phyloP scores from a whole-genome alignment of 495 filamentous ascomycete species.

The Penicillium daleae region DNA sequence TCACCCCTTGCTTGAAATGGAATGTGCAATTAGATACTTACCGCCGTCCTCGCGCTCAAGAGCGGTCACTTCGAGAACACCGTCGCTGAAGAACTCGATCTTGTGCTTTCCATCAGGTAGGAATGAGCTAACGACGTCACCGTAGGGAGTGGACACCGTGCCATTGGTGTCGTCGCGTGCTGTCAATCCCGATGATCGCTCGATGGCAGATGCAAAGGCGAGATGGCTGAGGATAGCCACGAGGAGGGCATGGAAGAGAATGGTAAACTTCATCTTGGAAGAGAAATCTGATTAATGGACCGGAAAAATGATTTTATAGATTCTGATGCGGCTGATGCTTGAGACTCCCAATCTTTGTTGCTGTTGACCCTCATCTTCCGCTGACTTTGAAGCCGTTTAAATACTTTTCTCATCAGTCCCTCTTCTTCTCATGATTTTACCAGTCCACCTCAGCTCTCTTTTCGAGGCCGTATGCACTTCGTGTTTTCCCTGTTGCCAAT shows the following conservation, averaged over 20 bases:
- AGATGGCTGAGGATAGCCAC: background rate
- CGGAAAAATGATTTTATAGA: background rate
- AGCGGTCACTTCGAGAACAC: conserved; percentile 1
- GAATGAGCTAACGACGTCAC: background rate
- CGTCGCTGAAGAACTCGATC: conserved; percentile 1
- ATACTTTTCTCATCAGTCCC: background rate
- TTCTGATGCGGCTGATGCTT: background rate
- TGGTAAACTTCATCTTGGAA: background rate
- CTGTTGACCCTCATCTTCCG: background rate
- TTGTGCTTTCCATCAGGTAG: conserved; percentile 1
- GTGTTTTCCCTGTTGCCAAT: conserved; percentile 2
- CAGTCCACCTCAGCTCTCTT: background rate
- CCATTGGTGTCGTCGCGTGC: background rate
- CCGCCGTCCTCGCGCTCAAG: background rate
- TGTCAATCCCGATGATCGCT: background rate
- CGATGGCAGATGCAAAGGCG: background rate
- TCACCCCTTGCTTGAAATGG: background rate
- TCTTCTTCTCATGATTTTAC: background rate
- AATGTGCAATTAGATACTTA: background rate
- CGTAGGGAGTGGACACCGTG: background rate
- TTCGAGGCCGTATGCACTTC: background rate
- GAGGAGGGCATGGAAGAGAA: background rate
- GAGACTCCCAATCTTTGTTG: background rate
- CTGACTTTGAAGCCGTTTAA: background rate
- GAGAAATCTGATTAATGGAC: background rate